These are phyloP conservation scores for Penicillium macrosclerotiorum DNA, from an alignment of 495 filamentous ascomycete species.

Conservation along the genomic window DNA sequence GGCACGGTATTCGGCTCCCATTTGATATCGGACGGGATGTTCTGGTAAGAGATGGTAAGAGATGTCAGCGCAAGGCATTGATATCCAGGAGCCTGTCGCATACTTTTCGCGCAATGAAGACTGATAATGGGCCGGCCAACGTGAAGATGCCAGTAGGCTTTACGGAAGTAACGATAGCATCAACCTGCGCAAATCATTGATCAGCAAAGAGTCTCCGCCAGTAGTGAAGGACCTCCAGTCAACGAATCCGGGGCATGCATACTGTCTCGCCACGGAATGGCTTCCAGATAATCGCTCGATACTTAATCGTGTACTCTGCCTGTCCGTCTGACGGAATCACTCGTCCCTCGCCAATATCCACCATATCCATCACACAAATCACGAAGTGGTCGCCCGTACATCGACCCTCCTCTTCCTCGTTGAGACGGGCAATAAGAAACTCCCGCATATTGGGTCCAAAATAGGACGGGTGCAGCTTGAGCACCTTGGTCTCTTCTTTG, in stretches of 20 bases:
- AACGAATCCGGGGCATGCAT: conserved; percentile 36
- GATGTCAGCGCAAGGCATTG: too few species aligned
- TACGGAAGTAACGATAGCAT: conserved; percentile 85
- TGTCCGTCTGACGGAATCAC: conserved; percentile 86
- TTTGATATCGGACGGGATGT: conserved; percentile 88
- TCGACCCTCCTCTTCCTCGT: conserved; percentile 89
- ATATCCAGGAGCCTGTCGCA: too few species aligned
- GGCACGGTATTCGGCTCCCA: conserved; percentile 89
- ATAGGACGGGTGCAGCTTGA: conserved; percentile 93
- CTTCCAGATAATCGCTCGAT: conserved; percentile 94
- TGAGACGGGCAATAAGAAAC: conserved; percentile 78
- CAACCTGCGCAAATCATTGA: conserved; percentile 57
- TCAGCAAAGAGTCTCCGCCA: conserved; percentile 10
- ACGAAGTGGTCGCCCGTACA: conserved; percentile 93
- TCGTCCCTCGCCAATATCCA: conserved; percentile 85
- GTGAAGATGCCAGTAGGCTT: conserved; percentile 92
- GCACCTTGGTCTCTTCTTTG: conserved; percentile 86
- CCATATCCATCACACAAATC: conserved; percentile 92
- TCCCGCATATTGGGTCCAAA: conserved; percentile 90
- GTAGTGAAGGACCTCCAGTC: background rate
- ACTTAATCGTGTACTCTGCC: conserved; percentile 92
- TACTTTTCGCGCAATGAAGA: conserved; percentile 88
- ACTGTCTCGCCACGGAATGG: conserved; percentile 97
- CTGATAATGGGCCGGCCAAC: conserved; percentile 78
- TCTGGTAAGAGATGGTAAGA: too few species aligned